Conservation (phyloP, 225 moss, liverwort and hornwort genomes). For the Bryum argenteum region DNA sequence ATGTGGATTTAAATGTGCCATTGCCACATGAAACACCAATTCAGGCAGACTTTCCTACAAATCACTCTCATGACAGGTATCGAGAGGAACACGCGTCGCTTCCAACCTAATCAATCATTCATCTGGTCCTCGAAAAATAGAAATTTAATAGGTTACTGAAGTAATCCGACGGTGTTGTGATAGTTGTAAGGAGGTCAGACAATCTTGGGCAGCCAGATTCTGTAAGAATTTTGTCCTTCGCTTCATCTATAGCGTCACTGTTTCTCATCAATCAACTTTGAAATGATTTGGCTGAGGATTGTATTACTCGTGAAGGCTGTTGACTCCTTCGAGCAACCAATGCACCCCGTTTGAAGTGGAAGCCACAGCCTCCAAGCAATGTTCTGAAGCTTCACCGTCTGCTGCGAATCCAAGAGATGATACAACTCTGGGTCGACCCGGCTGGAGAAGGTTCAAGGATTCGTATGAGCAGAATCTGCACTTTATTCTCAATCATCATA, state of each 20-base stretch:
- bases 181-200: neutral
- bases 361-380: conserved; percentile 20
- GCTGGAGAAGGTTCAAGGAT: conserved; percentile 34
- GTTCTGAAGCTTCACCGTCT: conserved; percentile 21
- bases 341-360: conserved; percentile 19
- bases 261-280: conserved; percentile 4
- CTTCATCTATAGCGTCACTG: neutral
- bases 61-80: conserved; percentile 21
- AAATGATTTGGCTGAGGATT: conserved; percentile 21
- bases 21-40: conserved; percentile 23
- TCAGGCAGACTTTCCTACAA: conserved; percentile 10
- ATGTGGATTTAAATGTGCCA: conserved; percentile 20
- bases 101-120: conserved; percentile 15
- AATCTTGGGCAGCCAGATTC: neutral
- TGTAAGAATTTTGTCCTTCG: conserved; percentile 20
- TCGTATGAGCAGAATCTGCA: conserved; percentile 25
- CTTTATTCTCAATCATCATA: conserved; percentile 28
- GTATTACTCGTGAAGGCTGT: conserved; percentile 33
- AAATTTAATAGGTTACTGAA: neutral
- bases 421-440: conserved; percentile 16
- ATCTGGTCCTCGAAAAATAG: neutral
- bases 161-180: conserved; percentile 9
- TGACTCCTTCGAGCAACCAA: conserved; percentile 29
- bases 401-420: conserved; percentile 14
- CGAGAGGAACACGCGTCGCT: neutral